Percentiles rank a stretch among this genome's conserved stretches.
Evolutionary conservation across 768 basidiomycete genomes (phyloP).

Genomic region (Boletus pseudo-olivaceus): DNA sequence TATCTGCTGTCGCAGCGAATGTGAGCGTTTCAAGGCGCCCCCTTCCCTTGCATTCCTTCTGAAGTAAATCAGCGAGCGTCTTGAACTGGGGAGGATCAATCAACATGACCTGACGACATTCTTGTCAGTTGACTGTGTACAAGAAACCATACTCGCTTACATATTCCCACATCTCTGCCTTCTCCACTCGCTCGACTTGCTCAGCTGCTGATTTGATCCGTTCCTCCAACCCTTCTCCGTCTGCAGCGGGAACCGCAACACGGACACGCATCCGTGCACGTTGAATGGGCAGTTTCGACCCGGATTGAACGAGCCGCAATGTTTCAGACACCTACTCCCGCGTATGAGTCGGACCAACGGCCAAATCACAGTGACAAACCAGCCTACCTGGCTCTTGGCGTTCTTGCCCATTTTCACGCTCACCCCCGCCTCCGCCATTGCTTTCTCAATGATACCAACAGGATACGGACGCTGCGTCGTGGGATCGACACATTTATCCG

Average conservation of each 20-base stretch:
- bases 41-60: slow-evolving; percentile 86
- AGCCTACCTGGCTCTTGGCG: slow-evolving; percentile 85
- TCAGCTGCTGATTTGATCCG: slow-evolving; percentile 72
- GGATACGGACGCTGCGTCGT: slow-evolving; percentile 85
- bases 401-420: slow-evolving; percentile 86
- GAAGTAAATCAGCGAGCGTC: slow-evolving; percentile 81
- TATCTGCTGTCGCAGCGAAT: slow-evolving; percentile 58
- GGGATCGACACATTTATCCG: slow-evolving; percentile 96
- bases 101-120: slow-evolving; percentile 64
- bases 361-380: background rate
- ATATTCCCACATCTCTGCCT: slow-evolving; percentile 78
- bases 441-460: slow-evolving; percentile 95
- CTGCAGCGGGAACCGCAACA: slow-evolving; percentile 64
- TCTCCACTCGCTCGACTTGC: slow-evolving; percentile 81
- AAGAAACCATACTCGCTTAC: slow-evolving; percentile 46
- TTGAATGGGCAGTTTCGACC: slow-evolving; percentile 87
- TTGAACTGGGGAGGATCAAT: slow-evolving; percentile 94
- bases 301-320: slow-evolving; percentile 76
- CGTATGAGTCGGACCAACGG: background rate
- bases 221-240: slow-evolving; percentile 66
- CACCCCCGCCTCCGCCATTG: slow-evolving; percentile 92
- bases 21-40: slow-evolving; percentile 83
- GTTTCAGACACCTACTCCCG: slow-evolving; percentile 77
- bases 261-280: slow-evolving; percentile 91
- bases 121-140: slow-evolving; percentile 9